Base-by-base conservation (phyloP, 2,329 filamentous ascomycete species). In the Pestalotiopsis sp. region DNA sequence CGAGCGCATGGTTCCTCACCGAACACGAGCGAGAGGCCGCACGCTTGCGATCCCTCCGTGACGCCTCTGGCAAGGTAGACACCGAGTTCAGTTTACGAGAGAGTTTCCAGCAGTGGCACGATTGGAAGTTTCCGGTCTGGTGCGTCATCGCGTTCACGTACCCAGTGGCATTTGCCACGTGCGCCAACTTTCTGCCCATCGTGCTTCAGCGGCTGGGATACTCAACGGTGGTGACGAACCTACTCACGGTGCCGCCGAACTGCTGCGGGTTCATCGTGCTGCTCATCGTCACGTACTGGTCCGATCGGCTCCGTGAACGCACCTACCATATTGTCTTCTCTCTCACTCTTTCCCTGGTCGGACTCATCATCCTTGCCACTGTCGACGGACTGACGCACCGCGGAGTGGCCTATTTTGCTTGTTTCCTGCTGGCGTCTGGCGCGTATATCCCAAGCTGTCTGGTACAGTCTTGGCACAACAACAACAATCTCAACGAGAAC, bases 401-500 rank as follows among this genome's bases (percentile, higher is more conserved):
- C 63, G 82, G 74, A 0, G 78, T 84, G 0, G 83, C 83, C 2
- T 87, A 86, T 67, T 86, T 86, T 70, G 83, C 84, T 0, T 84
- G 81, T 69, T 87, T 86, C 68, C 75, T 87, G 3, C 76, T 87
- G 66, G 81, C 83, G 1, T 72, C 76, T 0, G 81, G 81, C 25
- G 79, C 83, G 1, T 86, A 85, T 70, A 84, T 84, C 14, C 81
- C 83, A 0, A 81, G 80, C 4, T 82, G 81, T 66, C 75, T 87
- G n/a, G 80, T 86, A 4, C 80, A 86, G 69, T 79, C 80, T 1
- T 85, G 85, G 84, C 80, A 86, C 69, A 86, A 86, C 68, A 87
- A 86, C 70, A 87, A 87, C 72, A 86, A 85, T 57, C 75, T 85
- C 7, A 81, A 83, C 27, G 85, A 88, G 75, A 86, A 82, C 58